These are phyloP conservation scores for Papiliotrema flavescens DNA, from an alignment of 1,284 basidiomycete genomes.

Conservation along the genomic window DNA sequence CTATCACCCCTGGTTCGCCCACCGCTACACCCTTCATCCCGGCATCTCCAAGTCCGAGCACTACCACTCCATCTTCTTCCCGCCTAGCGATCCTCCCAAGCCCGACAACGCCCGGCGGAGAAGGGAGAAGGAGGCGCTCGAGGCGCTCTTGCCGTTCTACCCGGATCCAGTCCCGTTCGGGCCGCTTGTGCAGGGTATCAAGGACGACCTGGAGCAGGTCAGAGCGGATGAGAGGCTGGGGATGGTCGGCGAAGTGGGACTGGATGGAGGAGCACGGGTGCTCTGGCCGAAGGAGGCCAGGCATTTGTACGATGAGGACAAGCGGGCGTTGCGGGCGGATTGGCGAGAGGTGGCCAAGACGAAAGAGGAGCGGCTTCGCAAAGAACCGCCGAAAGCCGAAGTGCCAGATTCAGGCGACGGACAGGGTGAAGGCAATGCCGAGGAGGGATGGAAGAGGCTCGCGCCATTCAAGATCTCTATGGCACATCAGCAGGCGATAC, in stretches of 20 bases:
- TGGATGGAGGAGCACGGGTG: constrained; percentile 49
- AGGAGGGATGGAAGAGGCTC: constrained; percentile 30
- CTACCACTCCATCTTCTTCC: constrained; percentile 46
- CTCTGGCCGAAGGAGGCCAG: constrained; percentile 29
- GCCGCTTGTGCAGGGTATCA: constrained; percentile 21
- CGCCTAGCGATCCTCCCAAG: constrained; percentile 8
- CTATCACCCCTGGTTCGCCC: constrained; percentile 53
- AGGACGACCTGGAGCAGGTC: constrained; percentile 16
- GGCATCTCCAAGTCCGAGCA: constrained; percentile 40
- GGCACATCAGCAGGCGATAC: constrained; percentile 45
- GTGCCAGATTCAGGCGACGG: background rate
- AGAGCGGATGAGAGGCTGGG: constrained; percentile 22
- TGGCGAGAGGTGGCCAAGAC: too few relatives aligned
- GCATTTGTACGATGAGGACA: constrained; percentile 14
- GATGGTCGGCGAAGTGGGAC: constrained; percentile 52
- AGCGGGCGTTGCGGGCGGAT: background rate
- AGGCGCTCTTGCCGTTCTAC: constrained; percentile 28
- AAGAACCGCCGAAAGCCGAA: too few relatives aligned
- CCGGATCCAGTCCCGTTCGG: constrained; percentile 40
- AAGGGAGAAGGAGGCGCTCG: constrained; percentile 12
- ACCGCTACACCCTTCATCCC: constrained; percentile 41
- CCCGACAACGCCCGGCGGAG: background rate
- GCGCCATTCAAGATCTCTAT: constrained; percentile 48
- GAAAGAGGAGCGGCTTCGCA: background rate
- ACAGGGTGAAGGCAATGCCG: constrained; percentile 1